Base-by-base conservation (phyloP, 2,329 filamentous ascomycete genomes). In the Pseudogymnoascus verrucosus region DNA sequence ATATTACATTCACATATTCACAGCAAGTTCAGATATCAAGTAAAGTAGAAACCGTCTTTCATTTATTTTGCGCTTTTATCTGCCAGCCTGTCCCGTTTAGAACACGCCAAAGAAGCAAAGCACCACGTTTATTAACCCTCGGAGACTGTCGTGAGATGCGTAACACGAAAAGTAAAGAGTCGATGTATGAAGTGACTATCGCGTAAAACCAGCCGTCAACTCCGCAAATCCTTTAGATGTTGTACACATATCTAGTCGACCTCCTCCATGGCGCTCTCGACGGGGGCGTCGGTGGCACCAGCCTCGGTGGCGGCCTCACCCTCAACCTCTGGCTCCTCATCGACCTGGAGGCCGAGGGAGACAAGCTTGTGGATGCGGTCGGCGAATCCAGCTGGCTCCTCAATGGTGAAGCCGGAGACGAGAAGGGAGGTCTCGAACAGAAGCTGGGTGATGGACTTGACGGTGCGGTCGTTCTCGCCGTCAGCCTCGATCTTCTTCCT, bases 341-440 rank as follows among this genome's bases (percentile, higher is more conserved):
- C 93, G 69, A 99, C 90, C 85, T 98, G 97, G 77, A 99, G 84
- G 73, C 95, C 95, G 68, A 99, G 89, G 71, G 93, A 96, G 69
- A 99, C 93, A 70, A 99, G 92, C 89, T 97, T 97, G 90, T 99
- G 93, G 78, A 99, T 98, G 78, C 95, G 93, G 86, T 97, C 93
- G 70, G 95, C 92, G 78, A 98, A 99, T 80, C 91, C 89, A 72
- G 95, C 91, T 69, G 95, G 95, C 86, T 99, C 95, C 67, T 99
- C 95, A 73, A 99, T 98, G 78, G 95, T 98, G 90, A 99, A 99
- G 74, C 95, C 95, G 72, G 95, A 98, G 75, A 98, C 95, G 66
- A 99, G 87, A 66, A 99, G 90, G 44, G 95, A 98, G 71, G 95
- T 99, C 89, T 99, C 95, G 81, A 95, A 99, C 72, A 99, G 89